Evolutionary conservation across 768 basidiomycete genomes (phyloP), one percentile per base, ranked within the genome.

Genomic region (Gloeostereum incarnatum): DNA sequence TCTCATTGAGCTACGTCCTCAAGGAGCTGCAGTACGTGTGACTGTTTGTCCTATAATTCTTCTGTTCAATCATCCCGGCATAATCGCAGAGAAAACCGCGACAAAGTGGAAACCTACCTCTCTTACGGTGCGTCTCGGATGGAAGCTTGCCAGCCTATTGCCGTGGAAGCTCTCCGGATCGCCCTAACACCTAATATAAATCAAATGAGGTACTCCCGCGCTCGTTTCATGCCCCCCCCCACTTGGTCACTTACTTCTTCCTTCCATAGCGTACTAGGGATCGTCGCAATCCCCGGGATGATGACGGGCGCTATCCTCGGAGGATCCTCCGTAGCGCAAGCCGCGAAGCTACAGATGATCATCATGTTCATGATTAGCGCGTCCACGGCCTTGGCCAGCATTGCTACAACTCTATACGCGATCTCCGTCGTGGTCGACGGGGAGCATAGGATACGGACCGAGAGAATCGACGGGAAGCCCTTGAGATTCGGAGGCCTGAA

Each of bases 331-430:
- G 84, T 92, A 29, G 70, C 86, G 14, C 87, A 89, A 57, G 91
- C 90, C 0, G 86, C 86, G 2, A 75, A 78, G 36, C 61, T 92
- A 11, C 91, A 92, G 49, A 91, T 91, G 81, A 78, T 93, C 41
- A 88, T 93, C 61, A 86, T 91, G 78, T 92, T 93, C 59, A 86
- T 92, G 82, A 87, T 92, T 31, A 78, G 80, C 2, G 78, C 88
- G 0, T 73, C 77, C 41, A 82, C 83, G 0, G 75, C 80, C 0
- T 69, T 93, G 18, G 73, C 82, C 9, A 69, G 79, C 2, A 78
- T 87, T 38, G 61, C 73, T 36, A 72, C 76, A 2, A 79, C 81
- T 1, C 57, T 79, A 40, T 60, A 77, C 29, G 67, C 75, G 5
- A 68, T 91, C 6, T 53, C 55, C 3, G 66, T 81, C 10, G 67